A percentile compares a stretch with the other conserved stretches of the same genome.
These are phyloP conservation scores for Aegilops sharonensis DNA, from an alignment of 176 grass and related monocot genomes.

Conservation along the genomic window DNA sequence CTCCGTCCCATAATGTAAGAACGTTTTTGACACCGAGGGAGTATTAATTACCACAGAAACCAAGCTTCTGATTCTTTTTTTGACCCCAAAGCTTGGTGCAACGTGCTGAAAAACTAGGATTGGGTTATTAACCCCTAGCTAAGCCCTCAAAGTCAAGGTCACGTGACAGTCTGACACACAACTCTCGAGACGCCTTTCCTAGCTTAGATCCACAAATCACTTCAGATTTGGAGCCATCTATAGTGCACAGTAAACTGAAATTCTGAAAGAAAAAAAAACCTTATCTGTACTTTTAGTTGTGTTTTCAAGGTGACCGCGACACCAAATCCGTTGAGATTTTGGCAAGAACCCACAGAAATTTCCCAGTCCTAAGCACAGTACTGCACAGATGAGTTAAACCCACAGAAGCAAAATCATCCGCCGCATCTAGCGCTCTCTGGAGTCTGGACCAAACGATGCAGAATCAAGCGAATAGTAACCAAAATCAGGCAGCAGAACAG, in stretches of 20 bases:
- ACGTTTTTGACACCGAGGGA: too few relatives aligned
- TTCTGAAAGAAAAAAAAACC: too few relatives aligned
- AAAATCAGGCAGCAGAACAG: neutral
- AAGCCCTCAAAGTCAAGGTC: conserved; percentile 47
- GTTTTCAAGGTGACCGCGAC: neutral
- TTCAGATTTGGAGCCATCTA: neutral
- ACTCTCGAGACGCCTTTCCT: conserved; percentile 21
- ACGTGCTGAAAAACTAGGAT: conserved; percentile 34
- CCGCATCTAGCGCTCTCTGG: neutral
- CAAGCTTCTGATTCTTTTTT: neutral
- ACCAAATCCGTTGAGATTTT: neutral
- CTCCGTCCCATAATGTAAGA: too few relatives aligned
- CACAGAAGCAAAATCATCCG: neutral
- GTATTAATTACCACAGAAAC: conserved; percentile 4
- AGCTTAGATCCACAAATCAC: conserved; percentile 25
- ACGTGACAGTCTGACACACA: neutral
- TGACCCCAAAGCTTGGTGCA: neutral
- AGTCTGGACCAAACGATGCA: neutral
- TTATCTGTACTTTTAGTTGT: neutral
- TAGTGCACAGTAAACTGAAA: neutral
- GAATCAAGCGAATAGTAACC: neutral
- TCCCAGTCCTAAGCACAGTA: neutral
- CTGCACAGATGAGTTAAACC: neutral
- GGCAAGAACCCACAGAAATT: neutral
- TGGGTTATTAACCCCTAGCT: conserved; percentile 47